These are phyloP conservation scores for Malassezia cuniculi DNA, from an alignment of 1,284 basidiomycete genomes.

Conservation along the genomic window DNA sequence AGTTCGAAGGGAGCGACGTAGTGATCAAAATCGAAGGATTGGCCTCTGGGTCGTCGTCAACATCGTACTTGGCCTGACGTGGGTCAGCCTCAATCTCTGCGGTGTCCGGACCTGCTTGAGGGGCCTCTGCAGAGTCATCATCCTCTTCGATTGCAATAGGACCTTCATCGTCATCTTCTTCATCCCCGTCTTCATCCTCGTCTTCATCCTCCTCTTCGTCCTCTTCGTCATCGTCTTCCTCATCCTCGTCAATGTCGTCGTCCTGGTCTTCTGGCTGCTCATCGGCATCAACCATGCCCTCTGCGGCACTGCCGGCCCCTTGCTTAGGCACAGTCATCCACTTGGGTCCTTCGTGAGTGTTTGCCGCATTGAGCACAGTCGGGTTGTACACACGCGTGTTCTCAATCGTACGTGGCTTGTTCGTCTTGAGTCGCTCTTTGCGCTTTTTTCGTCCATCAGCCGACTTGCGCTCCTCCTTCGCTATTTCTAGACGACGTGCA, in stretches of 20 bases:
- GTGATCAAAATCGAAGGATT: constrained; percentile 38
- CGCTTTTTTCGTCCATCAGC: constrained; percentile 56
- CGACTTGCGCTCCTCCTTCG: constrained; percentile 47
- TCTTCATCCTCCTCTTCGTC: constrained; percentile 16
- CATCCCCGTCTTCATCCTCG: constrained; percentile 29
- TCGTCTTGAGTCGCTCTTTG: constrained; percentile 67
- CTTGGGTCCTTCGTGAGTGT: constrained; percentile 46
- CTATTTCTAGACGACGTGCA: constrained; percentile 58
- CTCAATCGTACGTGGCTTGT: constrained; percentile 81
- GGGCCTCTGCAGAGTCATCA: constrained; percentile 25
- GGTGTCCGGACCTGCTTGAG: constrained; percentile 28
- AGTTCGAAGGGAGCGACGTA: constrained; percentile 37
- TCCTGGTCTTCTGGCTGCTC: constrained; percentile 1
- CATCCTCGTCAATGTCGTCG: background rate
- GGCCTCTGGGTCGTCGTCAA: constrained; percentile 29
- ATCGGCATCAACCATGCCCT: constrained; percentile 1
- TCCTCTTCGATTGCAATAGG: background rate
- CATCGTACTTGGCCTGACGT: constrained; percentile 15
- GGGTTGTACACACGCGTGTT: constrained; percentile 83
- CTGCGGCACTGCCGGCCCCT: background rate
- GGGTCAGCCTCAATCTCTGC: constrained; percentile 23
- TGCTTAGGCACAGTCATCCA: too few species aligned
- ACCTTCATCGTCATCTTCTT: constrained; percentile 20
- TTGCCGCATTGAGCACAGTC: constrained; percentile 51
- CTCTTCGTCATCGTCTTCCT: constrained; percentile 8